These are phyloP conservation scores for Exophiala spinifera DNA, from an alignment of 2,329 filamentous ascomycete species.

Conservation along the genomic window DNA sequence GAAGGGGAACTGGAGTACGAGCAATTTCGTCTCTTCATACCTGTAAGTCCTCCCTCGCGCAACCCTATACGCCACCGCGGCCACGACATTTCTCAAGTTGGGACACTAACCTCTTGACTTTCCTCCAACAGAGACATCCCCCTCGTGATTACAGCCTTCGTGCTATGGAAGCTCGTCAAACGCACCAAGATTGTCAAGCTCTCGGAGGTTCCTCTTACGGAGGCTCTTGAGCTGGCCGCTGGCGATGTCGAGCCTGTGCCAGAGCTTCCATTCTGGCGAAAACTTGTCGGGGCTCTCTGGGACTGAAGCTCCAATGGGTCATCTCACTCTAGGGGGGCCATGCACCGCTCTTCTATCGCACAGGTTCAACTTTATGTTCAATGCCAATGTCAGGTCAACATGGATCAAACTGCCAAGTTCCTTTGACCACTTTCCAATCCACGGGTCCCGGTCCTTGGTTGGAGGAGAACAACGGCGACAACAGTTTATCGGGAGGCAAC, in stretches of 20 bases:
- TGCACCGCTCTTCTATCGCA: too few species aligned
- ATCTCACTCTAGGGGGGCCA: too few species aligned
- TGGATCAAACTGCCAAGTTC: constrained; percentile 9
- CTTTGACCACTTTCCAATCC: constrained; percentile 10
- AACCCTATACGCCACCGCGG: too few species aligned
- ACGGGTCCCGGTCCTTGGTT: not conserved
- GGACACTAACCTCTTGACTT: not conserved
- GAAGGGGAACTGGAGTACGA: constrained; percentile 56
- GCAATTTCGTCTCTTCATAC: constrained; percentile 60
- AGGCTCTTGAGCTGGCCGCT: constrained; percentile 49
- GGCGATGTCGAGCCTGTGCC: constrained; percentile 36
- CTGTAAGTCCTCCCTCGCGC: constrained; percentile 45
- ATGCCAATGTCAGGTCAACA: constrained; percentile 36
- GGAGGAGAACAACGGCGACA: too few species aligned
- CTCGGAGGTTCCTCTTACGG: constrained; percentile 50
- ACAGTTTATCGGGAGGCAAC: not conserved
- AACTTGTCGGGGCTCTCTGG: constrained; percentile 24
- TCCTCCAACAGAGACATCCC: constrained; percentile 53
- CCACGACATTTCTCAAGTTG: not conserved
- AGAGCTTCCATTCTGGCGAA: constrained; percentile 18
- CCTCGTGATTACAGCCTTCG: constrained; percentile 56
- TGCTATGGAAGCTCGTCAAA: constrained; percentile 65
- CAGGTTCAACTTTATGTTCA: too few species aligned
- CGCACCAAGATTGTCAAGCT: constrained; percentile 56
- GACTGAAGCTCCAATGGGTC: constrained; percentile 11